These are phyloP conservation scores for Lactifluus subvellereus DNA, from an alignment of 768 basidiomycete genomes.

Conservation along the genomic window DNA sequence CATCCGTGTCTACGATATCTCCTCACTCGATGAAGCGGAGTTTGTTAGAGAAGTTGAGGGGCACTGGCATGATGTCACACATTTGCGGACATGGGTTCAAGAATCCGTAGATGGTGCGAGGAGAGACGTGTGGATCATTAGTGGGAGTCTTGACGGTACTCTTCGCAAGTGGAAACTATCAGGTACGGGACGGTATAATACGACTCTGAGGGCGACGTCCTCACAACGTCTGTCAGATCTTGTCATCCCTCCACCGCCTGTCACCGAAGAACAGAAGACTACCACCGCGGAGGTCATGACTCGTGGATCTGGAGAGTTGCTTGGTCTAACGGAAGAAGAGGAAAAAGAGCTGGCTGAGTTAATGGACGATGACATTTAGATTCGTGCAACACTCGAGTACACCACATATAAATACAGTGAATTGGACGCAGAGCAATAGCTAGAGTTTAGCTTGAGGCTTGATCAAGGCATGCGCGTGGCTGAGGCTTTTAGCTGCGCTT, in stretches of 20 bases:
- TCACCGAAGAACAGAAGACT: background rate
- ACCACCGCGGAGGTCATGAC: background rate
- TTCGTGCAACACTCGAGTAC: background rate
- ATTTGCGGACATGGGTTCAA: slow-evolving; percentile 66
- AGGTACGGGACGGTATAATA: slow-evolving; percentile 37
- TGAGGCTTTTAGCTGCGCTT: slow-evolving; percentile 58
- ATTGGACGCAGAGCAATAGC: background rate
- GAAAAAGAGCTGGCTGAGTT: slow-evolving; percentile 84
- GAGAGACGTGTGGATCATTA: slow-evolving; percentile 79
- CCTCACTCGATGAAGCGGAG: slow-evolving; percentile 59
- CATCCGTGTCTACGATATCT: slow-evolving; percentile 76
- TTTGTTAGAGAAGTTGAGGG: slow-evolving; percentile 71
- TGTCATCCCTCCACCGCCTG: background rate
- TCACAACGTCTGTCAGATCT: slow-evolving; percentile 7
- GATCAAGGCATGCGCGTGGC: slow-evolving; percentile 39
- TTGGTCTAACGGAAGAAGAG: slow-evolving; percentile 76
- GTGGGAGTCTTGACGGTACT: slow-evolving; percentile 80
- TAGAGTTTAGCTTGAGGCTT: slow-evolving; percentile 48
- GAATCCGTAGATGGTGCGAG: slow-evolving; percentile 41
- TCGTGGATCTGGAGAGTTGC: slow-evolving; percentile 25
- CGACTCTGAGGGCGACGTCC: background rate
- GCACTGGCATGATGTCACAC: slow-evolving; percentile 87
- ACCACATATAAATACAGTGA: background rate
- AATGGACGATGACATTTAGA: slow-evolving; percentile 36
- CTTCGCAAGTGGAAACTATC: slow-evolving; percentile 75